Evolutionary conservation across 768 basidiomycete species (phyloP).

Genomic region (Russula brevipes): DNA sequence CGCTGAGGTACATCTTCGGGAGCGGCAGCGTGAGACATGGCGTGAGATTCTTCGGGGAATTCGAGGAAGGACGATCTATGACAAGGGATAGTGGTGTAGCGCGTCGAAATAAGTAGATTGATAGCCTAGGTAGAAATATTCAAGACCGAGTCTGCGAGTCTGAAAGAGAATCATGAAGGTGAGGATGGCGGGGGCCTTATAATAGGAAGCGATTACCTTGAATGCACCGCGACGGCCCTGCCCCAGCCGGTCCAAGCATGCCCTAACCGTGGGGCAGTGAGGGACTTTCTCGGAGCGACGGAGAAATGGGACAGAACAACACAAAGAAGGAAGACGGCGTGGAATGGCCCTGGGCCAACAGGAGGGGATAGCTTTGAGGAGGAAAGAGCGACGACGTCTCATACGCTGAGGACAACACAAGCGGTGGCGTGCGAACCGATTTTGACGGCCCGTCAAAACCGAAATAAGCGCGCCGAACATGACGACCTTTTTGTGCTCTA

Average conservation of each 20-base stretch:
- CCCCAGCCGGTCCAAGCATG: constrained; percentile 11
- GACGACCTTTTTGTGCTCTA: constrained; percentile 7
- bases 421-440: constrained; percentile 18
- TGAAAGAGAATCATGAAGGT: not conserved
- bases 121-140: not conserved
- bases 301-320: constrained; percentile 11
- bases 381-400: not conserved
- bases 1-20: constrained; percentile 4
- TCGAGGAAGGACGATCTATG: not conserved
- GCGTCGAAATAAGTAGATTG: constrained; percentile 2
- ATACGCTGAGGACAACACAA: constrained; percentile 13
- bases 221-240: not conserved
- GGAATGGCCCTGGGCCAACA: not conserved
- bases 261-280: constrained; percentile 5
- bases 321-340: constrained; percentile 1
- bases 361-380: not conserved
- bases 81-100: not conserved
- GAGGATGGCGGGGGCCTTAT: constrained; percentile 9
- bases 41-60: constrained; percentile 9
- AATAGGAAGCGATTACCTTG: not conserved
- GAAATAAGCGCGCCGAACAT: constrained; percentile 12
- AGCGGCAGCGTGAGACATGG: constrained; percentile 18
- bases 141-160: not conserved
- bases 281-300: constrained; percentile 2
- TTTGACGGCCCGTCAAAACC: constrained; percentile 10